Percentiles rank a stretch among this genome's conserved stretches.
These are phyloP conservation scores for Colletotrichum agaves DNA, from an alignment of 2,329 filamentous ascomycete species.

Conservation along the genomic window DNA sequence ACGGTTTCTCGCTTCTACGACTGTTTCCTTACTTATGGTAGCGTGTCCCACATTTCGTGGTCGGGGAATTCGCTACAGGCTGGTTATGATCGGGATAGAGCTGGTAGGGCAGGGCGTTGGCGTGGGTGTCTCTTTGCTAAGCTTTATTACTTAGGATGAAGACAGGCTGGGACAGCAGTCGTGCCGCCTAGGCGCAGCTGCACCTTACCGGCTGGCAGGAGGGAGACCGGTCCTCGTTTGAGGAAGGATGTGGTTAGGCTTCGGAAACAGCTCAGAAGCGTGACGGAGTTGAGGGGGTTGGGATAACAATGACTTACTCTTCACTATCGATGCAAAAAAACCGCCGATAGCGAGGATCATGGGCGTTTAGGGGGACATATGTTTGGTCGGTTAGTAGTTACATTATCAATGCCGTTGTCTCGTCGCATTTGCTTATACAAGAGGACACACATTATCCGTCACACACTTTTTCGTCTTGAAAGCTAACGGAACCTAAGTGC, in stretches of 20 bases:
- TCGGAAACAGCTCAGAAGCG: conserved; percentile 14
- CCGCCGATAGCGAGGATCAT: neutral
- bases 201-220: neutral
- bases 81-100: neutral
- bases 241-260: neutral
- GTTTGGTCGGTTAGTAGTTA: neutral
- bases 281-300: conserved; percentile 5
- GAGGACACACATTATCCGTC: neutral
- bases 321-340: neutral
- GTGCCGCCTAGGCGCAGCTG: too few relatives aligned
- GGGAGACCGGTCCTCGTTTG: neutral
- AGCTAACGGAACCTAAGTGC: too few relatives aligned
- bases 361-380: conserved; percentile 1
- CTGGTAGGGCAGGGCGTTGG: neutral
- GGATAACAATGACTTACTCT: neutral
- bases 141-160: neutral
- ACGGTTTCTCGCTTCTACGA: neutral
- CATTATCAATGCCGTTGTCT: neutral
- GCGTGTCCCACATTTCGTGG: too few relatives aligned
- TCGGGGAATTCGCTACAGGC: too few relatives aligned
- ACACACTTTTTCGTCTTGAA: neutral
- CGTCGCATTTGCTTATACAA: too few relatives aligned
- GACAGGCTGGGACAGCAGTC: neutral
- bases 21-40: too few relatives aligned
- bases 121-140: neutral